A percentile compares a stretch with the other conserved stretches of the same genome.
Conservation (phyloP, 768 basidiomycete species). For the Pulveroboletus sp. region DNA sequence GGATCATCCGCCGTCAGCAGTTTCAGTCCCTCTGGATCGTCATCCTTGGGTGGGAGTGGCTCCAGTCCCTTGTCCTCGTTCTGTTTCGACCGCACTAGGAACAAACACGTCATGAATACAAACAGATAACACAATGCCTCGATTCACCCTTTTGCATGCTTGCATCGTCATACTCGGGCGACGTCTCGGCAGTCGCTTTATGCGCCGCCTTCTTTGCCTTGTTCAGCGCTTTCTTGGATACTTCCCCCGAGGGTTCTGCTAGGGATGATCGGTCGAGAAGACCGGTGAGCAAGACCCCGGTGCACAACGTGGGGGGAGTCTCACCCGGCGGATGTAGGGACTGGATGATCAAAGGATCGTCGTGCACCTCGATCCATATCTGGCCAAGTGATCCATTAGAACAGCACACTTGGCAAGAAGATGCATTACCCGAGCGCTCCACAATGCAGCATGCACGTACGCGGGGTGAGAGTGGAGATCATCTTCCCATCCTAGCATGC, state of each 20-base stretch:
- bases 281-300: constrained; percentile 19
- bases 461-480: constrained; percentile 69
- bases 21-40: constrained; percentile 81
- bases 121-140: constrained; percentile 11
- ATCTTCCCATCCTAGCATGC: constrained; percentile 83
- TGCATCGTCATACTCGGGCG: constrained; percentile 36
- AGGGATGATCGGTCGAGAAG: background rate
- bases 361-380: constrained; percentile 74
- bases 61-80: constrained; percentile 74
- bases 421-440: constrained; percentile 60
- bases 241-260: constrained; percentile 18
- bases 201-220: constrained; percentile 81
- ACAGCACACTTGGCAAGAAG: constrained; percentile 9
- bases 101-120: constrained; percentile 8
- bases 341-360: constrained; percentile 63
- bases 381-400: constrained; percentile 27
- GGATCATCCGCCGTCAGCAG: constrained; percentile 60
- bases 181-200: constrained; percentile 50
- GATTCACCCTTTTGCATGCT: constrained; percentile 60
- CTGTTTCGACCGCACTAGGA: constrained; percentile 30
- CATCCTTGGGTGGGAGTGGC: constrained; percentile 55
- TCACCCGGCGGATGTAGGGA: constrained; percentile 37
- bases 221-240: constrained; percentile 79
- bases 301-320: constrained; percentile 27
- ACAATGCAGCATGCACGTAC: constrained; percentile 71